These are phyloP conservation scores for Wickerhamiella occidentalis DNA, from an alignment of 805 yeast species.

Conservation along the genomic window DNA sequence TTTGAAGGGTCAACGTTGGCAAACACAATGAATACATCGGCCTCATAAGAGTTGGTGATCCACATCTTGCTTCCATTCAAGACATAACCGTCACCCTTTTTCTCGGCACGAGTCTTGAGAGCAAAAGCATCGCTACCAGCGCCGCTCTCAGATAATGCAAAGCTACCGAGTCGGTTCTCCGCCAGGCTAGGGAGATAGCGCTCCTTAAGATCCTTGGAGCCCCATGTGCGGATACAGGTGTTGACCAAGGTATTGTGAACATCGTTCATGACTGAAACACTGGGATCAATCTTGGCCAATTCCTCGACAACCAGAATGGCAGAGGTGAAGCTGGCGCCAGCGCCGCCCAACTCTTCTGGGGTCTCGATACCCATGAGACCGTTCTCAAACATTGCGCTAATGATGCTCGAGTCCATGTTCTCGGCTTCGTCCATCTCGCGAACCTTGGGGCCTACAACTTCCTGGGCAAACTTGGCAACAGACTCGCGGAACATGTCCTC, in stretches of 20 bases:
- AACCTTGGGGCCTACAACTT: slow-evolving; percentile 31
- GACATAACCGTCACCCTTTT: slow-evolving; percentile 32
- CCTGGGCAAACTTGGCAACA: slow-evolving; percentile 31
- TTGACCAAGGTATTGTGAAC: slow-evolving; percentile 37
- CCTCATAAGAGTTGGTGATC: slow-evolving; percentile 36
- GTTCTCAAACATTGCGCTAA: slow-evolving; percentile 24
- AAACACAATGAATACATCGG: slow-evolving; percentile 32
- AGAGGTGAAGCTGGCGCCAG: slow-evolving; percentile 35
- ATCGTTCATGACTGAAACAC: slow-evolving; percentile 34
- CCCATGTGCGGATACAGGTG: slow-evolving; percentile 32
- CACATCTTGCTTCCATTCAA: slow-evolving; percentile 35
- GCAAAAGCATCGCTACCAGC: slow-evolving; percentile 37
- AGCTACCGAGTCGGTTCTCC: slow-evolving; percentile 29
- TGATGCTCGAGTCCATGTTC: slow-evolving; percentile 20
- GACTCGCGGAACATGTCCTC: slow-evolving; percentile 33
- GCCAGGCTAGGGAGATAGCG: slow-evolving; percentile 33
- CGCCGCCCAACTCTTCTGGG: slow-evolving; percentile 37
- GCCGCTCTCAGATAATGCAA: slow-evolving; percentile 32
- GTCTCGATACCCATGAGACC: slow-evolving; percentile 38
- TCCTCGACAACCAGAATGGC: slow-evolving; percentile 36
- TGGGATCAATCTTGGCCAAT: slow-evolving; percentile 35
- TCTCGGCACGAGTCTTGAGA: slow-evolving; percentile 30
- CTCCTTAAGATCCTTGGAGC: slow-evolving; percentile 28
- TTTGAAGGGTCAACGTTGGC: slow-evolving; percentile 33
- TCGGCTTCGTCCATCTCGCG: slow-evolving; percentile 29